Evolutionary conservation across 441 rosid species (phyloP), one percentile per base, ranked within the genome.

Genomic region (Breynia disticha): DNA sequence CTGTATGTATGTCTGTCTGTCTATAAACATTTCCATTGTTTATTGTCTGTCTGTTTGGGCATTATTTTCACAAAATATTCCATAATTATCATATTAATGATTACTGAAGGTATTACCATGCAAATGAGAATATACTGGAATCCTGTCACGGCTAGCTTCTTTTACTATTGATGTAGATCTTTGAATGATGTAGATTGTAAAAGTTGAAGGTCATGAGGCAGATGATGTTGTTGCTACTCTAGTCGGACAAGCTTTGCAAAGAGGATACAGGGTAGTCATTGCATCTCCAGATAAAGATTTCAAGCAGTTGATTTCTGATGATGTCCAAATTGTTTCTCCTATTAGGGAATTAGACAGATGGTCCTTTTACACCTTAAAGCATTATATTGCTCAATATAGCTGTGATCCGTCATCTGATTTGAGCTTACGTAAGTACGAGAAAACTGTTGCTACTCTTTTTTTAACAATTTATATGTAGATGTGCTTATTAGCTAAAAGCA

Each of bases 251-350:
- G 96, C 76, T 55, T 60, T 85, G 46, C 72, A 66, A 64, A 79
- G 72, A 71, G 87, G 95, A 46, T 68, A 76, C 56, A 68, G 60
- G 0, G 93, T 69, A 16, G 95, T 85, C 63, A 66, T 87, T 72
- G 96, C 96, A 57, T 90, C 98, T 50, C 98, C 95, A 1, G 98
- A 90, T 66, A 90, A 90, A 79, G 96, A 87, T 73, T 90, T 90
- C 63, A 90, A 87, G 84, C 98, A 90, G 75, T 65, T 90, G 72
- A 75, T 90, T 48, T 87, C 93, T 62, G 93, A 81, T 52, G 78
- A 90, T 70, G 90, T 90, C 65, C 96, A 87, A 56, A 74, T 87
- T 60, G 96, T 83, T 61, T 73, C 83, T 74, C 98, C 98, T 57
- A 56, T 87, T 72, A 50, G 66, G 16, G 95, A 83, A 62, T 71